A percentile compares a stretch with the other conserved stretches of the same genome.
Conservation (phyloP, 805 yeast genomes). For the Phaffomyces opuntiae region DNA sequence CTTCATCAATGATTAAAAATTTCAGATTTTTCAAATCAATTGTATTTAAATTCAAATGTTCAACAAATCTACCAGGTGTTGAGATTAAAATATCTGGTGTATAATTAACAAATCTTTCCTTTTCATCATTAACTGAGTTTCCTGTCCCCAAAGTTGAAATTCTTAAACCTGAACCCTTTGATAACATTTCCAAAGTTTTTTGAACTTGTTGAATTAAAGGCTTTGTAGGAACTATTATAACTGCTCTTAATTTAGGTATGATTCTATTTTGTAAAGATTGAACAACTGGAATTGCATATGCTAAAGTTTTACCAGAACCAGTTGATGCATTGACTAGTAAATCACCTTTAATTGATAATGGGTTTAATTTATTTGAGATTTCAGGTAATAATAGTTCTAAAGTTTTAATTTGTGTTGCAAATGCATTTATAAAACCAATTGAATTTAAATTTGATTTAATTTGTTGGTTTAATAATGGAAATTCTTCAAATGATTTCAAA, state of each 20-base stretch:
- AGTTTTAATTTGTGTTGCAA: conserved; percentile 70
- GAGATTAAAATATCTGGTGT: conserved; percentile 63
- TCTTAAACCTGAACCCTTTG: conserved; percentile 62
- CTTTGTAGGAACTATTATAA: conserved; percentile 83
- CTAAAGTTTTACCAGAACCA: conserved; percentile 93
- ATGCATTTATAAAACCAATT: conserved; percentile 48
- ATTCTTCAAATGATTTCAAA: conserved; percentile 41
- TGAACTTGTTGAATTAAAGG: conserved; percentile 82
- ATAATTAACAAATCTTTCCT: conserved; percentile 34
- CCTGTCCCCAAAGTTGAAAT: conserved; percentile 53
- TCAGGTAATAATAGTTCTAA: conserved; percentile 46
- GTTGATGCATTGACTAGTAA: conserved; percentile 88
- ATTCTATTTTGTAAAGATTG: conserved; percentile 55
- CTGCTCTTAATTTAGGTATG: conserved; percentile 68
- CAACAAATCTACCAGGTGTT: conserved; percentile 83
- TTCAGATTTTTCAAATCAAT: conserved; percentile 46
- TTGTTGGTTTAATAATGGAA: conserved; percentile 36
- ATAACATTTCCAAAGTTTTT: conserved; percentile 48
- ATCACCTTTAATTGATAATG: conserved; percentile 46
- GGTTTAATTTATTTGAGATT: conserved; percentile 25
- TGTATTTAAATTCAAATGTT: conserved; percentile 42
- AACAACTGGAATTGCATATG: conserved; percentile 78
- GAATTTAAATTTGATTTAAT: conserved; percentile 40
- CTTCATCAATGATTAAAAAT: conserved; percentile 72
- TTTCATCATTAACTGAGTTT: conserved; percentile 57